Conservation (phyloP, 2,329 filamentous ascomycete species). For the Bipolaris bicolor region DNA sequence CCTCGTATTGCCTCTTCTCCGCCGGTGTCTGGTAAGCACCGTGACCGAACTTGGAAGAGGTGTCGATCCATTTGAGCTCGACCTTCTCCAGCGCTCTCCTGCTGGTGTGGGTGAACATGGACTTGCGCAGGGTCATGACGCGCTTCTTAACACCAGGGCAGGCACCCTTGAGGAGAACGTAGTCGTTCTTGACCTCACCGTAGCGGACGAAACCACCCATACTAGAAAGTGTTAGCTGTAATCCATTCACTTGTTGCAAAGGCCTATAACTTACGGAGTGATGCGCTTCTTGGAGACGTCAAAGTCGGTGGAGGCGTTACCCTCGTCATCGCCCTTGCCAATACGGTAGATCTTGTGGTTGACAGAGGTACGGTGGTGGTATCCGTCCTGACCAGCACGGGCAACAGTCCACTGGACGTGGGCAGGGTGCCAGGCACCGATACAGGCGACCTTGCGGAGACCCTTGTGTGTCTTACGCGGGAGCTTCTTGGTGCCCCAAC, state of each 20-base stretch:
- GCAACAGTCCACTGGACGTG: conserved; percentile 99
- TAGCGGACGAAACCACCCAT: conserved; percentile 99
- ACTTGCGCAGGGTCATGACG: conserved; percentile 98
- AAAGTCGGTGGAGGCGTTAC: conserved; percentile 91
- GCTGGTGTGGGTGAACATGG: conserved; percentile 96
- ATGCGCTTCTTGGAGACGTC: conserved; percentile 99
- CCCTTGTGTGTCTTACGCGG: conserved; percentile 99
- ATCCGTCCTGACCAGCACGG: conserved; percentile 99
- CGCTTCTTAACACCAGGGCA: conserved; percentile 99
- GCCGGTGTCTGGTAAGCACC: conserved; percentile 98
- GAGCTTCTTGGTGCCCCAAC: conserved; percentile 99
- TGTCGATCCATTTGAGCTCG: conserved; percentile 99
- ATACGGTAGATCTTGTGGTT: conserved; percentile 99
- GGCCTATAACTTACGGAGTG: conserved; percentile 80
- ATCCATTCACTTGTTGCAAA: too few species aligned
- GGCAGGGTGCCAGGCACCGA: conserved; percentile 99
- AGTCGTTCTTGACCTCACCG: conserved; percentile 99
- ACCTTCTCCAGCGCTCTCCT: conserved; percentile 98
- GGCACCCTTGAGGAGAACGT: conserved; percentile 95
- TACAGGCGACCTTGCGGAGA: conserved; percentile 99
- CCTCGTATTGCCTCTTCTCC: conserved; percentile 97
- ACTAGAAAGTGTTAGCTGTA: conserved; percentile 61
- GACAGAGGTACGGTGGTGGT: conserved; percentile 99
- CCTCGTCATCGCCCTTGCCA: conserved; percentile 87
- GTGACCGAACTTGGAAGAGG: conserved; percentile 99